Percentiles rank a stretch among this genome's conserved stretches.
These are phyloP conservation scores for Lepidium africanum DNA, from an alignment of 345 rosid genomes.

Conservation along the genomic window DNA sequence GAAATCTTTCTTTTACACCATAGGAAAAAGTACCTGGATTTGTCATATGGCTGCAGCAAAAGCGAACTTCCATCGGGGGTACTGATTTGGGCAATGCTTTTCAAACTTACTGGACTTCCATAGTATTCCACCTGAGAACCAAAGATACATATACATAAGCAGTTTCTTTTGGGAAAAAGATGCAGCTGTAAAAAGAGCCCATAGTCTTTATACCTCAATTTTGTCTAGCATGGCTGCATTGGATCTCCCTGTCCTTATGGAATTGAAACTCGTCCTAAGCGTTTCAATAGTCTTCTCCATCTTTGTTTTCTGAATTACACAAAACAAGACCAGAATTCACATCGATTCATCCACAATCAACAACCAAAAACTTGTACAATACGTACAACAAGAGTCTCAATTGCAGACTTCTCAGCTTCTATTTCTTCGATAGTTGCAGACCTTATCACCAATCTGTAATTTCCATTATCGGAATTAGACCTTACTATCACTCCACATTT, in stretches of 20 bases:
- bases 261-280: conserved; percentile 63
- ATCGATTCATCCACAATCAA: not conserved
- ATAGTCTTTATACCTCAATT: conserved; percentile 46
- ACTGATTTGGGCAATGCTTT: conserved; percentile 86
- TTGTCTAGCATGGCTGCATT: conserved; percentile 83
- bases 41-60: conserved; percentile 88
- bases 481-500: not conserved
- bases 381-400: conserved; percentile 80
- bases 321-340: not conserved
- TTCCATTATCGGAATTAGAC: not conserved
- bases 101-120: conserved; percentile 87
- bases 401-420: conserved; percentile 66
- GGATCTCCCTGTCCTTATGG: conserved; percentile 82
- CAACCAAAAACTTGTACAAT: not conserved
- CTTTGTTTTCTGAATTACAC: conserved; percentile 52
- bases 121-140: conserved; percentile 73
- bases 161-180: not conserved
- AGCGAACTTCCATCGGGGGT: conserved; percentile 90
- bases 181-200: not conserved
- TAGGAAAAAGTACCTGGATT: conserved; percentile 55
- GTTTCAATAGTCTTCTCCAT: conserved; percentile 92
- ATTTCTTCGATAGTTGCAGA: conserved; percentile 90
- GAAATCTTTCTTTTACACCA: not conserved
- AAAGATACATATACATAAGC: not conserved
- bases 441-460: conserved; percentile 51